Percentiles rank a stretch among this genome's conserved stretches.
Conservation (phyloP, 1,284 basidiomycete genomes). For the Trichosporon asahii region DNA sequence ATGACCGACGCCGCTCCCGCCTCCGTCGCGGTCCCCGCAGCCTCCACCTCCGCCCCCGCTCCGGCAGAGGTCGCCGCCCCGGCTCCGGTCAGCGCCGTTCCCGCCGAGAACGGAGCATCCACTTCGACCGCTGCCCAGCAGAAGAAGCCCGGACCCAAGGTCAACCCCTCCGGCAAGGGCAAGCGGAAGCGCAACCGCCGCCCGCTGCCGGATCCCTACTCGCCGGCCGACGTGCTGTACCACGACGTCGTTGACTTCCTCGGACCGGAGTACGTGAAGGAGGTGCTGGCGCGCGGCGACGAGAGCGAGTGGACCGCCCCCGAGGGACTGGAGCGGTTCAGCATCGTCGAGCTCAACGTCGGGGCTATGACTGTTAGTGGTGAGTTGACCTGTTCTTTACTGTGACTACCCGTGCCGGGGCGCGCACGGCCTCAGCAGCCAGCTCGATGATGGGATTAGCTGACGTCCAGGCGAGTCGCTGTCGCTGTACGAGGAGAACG, state of each 20-base stretch:
- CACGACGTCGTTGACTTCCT: slow-evolving; percentile 67
- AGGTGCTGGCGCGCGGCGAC: slow-evolving; percentile 55
- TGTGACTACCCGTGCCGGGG: too few species aligned
- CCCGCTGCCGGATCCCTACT: slow-evolving; percentile 61
- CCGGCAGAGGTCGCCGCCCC: neutral
- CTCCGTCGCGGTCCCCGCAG: neutral
- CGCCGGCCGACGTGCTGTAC: slow-evolving; percentile 70
- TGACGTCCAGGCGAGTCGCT: slow-evolving; percentile 29
- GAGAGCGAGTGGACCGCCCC: slow-evolving; percentile 60
- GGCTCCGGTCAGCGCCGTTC: neutral
- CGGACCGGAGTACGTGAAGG: slow-evolving; percentile 60
- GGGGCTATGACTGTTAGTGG: slow-evolving; percentile 35
- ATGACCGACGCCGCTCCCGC: slow-evolving; percentile 6
- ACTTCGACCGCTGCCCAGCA: slow-evolving; percentile 3
- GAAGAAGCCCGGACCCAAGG: neutral
- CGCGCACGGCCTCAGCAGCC: too few species aligned
- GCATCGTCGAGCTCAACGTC: slow-evolving; percentile 67
- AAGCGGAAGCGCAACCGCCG: slow-evolving; percentile 35
- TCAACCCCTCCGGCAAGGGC: slow-evolving; percentile 22
- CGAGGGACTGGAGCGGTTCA: slow-evolving; percentile 54
- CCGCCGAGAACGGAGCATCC: neutral
- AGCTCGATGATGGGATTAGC: too few species aligned
- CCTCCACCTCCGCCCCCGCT: neutral
- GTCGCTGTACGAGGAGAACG: slow-evolving; percentile 28
- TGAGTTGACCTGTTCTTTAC: slow-evolving; percentile 5